Base-by-base conservation (phyloP, 805 yeast species). In the Starmerella asiatica region DNA sequence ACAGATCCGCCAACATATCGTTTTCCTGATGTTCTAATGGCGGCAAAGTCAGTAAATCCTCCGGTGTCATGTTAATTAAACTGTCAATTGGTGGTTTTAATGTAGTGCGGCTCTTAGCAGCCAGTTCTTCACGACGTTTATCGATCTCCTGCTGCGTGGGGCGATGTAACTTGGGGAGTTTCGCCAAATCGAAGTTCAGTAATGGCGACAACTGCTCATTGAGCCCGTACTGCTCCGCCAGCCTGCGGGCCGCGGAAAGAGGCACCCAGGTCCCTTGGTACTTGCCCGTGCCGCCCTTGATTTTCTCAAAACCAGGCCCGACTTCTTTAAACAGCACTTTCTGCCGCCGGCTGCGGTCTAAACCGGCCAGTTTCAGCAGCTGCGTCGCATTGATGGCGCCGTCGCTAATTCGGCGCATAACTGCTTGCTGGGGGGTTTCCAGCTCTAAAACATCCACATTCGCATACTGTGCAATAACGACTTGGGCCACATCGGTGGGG, bases 231-330 rank as follows among this genome's bases (percentile, higher is more conserved):
- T 77, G 67, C 47, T 68, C 70, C 40, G 79, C 75, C 58, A 79
- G 64, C 29, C 70, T 67, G 11, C 69, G 63, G 1, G 78, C 79
- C 26, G 73, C 58, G 40, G 69, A 75, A 48, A 68, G 69, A 4
- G 85, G 81, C 65, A 51, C 50, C 54, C 85, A 78, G 11, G 79
- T 77, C 8, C 85, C 86, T 55, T 76, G 82, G 56, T 73, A 75
- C 14, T 74, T 73, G n/a, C 81, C 82, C 46, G 75, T 72, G 0
- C 82, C 83, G 27, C 82, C 82, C 56, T 76, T 80, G 20, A 76
- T 76, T 50, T 76, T 76, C 50, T 78, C 85, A 52, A 74, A 78
- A 27, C 61, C 63, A n/a, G 79, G 77, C 5, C 73, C 68, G 31
- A 75, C 74, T 47, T 76, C 82, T 46, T 67, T 67, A 45, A 77